Evolutionary conservation across 208 protist species (phyloP).

Genomic region (Naegleria gruberi): DNA sequence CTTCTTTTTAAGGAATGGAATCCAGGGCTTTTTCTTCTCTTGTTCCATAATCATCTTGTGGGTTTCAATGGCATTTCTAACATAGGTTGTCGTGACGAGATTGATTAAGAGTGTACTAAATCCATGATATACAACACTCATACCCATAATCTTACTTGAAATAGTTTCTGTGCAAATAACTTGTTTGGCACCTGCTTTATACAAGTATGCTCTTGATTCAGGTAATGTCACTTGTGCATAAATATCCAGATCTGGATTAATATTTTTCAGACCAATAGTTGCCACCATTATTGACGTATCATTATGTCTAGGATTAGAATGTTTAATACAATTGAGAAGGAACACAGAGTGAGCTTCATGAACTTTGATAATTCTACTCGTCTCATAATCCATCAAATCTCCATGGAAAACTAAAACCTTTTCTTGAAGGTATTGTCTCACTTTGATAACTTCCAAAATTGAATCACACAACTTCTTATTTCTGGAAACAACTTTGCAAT

Average conservation of each 20-base stretch:
- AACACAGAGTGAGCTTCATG: background rate
- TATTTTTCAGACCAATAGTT: background rate
- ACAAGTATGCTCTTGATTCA: background rate
- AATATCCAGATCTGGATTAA: background rate
- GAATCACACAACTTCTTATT: background rate
- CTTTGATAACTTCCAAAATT: background rate
- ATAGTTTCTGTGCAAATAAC: background rate
- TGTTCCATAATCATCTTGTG: background rate
- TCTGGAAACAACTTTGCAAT: background rate
- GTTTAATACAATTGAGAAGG: background rate
- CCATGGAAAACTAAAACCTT: background rate
- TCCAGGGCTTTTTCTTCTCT: no score
- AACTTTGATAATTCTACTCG: background rate
- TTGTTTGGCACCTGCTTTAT: background rate
- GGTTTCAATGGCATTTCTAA: background rate
- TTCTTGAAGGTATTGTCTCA: background rate
- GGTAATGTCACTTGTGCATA: background rate
- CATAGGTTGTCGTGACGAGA: background rate
- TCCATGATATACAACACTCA: background rate
- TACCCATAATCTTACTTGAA: background rate
- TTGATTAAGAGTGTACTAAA: background rate
- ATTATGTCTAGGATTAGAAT: background rate
- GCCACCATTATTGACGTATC: background rate
- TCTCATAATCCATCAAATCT: background rate
- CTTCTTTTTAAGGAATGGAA: no score